Base-by-base conservation (phyloP, 2,329 filamentous ascomycete genomes). In the Fusarium sp. region DNA sequence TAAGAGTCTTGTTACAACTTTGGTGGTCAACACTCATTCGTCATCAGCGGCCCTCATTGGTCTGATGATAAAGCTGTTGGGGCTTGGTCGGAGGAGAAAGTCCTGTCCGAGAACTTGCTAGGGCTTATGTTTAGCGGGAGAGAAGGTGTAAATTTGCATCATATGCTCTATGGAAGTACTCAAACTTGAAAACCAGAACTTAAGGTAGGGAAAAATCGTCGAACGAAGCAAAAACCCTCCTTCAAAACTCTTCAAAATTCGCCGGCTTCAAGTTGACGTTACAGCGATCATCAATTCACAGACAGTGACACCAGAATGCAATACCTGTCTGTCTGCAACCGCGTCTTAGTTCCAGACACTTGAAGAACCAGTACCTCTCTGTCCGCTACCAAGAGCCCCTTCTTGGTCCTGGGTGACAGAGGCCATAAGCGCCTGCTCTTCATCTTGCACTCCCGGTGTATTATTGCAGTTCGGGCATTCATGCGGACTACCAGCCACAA, bases 271-370 rank as follows among this genome's bases (percentile, higher is more conserved):
- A 3, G 2, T 23, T 10, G 14, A 2, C 21, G 13, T 16, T 4
- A 18, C 2, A 0, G 31, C 16, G 1, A 7, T 18, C 18, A 2
- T 11, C 41, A 12, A 28, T 28, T 10, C 26, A 6, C 26, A 5
- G 1, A 28, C 11, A 12, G 11, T 28, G 2, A 28, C 8, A 18
- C n/a, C 1, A 21, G 13, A 43, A 7, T 0, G 4, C 16, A 1
- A 2, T 6, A 1, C 13, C 19, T 23, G 7, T 21, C 21, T 14
- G 0, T 4, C 9, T 23, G 8, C 5, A 16, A 3, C 8, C 4
- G 5, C 8, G 0, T 4, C 13, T 43, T 18, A 43, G 1, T 43
- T 55, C 56, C 56, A 59, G 10, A 57, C 30, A 1, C n/a, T 37
- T 2, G 56, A 25, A 41, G 56, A 30, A 2, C 50, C 41, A 2